Evolutionary conservation across 208 protist genomes (phyloP).

Genomic region (Phytomonas francai): DNA sequence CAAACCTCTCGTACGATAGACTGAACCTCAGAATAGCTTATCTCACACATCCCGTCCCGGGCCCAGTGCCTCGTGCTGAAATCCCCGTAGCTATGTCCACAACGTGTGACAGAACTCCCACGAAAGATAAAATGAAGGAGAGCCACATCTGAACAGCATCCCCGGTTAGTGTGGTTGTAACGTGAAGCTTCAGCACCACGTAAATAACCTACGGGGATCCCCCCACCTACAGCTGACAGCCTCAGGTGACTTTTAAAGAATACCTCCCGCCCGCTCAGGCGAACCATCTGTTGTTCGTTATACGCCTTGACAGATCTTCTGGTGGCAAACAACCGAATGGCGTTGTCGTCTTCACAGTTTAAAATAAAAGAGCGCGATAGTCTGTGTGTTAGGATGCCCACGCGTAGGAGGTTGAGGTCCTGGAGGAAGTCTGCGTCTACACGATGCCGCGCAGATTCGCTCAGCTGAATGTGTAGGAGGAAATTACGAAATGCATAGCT

Average conservation of each 20-base stretch:
- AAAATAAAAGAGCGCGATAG: conserved; percentile 49
- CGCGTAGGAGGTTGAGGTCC: conserved; percentile 56
- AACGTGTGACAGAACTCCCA: too few relatives aligned
- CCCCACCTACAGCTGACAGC: too few relatives aligned
- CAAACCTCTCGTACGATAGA: too few relatives aligned
- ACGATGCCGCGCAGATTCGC: conserved; percentile 28
- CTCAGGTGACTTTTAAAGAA: conserved; percentile 47
- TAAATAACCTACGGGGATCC: too few relatives aligned
- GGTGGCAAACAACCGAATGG: conserved; percentile 67
- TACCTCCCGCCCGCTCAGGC: conserved; percentile 32
- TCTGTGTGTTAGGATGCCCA: conserved; percentile 48
- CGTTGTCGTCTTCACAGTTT: conserved; percentile 38
- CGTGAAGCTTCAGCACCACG: too few relatives aligned
- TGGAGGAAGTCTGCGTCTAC: conserved; percentile 43
- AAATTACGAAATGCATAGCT: conserved; percentile 50
- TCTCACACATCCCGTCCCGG: too few relatives aligned
- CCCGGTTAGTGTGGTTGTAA: too few relatives aligned
- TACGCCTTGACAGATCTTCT: conserved; percentile 48
- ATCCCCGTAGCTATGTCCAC: too few relatives aligned
- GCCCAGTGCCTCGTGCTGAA: too few relatives aligned
- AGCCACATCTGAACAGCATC: too few relatives aligned
- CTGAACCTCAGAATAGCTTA: too few relatives aligned
- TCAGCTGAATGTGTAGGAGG: conserved; percentile 64
- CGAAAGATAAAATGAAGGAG: too few relatives aligned
- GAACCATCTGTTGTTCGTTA: conserved; percentile 67